Conservation (phyloP, 768 basidiomycete genomes). For the Xerocomus potaroensis region DNA sequence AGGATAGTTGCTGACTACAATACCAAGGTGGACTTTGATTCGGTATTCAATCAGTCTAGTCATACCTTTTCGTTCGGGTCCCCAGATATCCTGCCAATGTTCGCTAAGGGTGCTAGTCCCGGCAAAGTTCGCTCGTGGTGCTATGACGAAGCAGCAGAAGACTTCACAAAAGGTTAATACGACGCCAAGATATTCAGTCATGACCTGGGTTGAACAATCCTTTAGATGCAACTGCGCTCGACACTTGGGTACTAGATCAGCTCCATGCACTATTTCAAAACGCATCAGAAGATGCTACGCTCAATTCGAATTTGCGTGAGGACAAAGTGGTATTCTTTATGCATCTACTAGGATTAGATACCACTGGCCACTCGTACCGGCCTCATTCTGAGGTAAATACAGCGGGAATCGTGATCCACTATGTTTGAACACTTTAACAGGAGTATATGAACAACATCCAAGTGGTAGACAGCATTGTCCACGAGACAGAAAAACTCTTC, state of each 20-base stretch:
- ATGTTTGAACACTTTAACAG: conserved; percentile 29
- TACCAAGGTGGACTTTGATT: conserved; percentile 70
- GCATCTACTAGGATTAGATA: conserved; percentile 81
- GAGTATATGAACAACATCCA: conserved; percentile 87
- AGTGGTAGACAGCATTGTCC: conserved; percentile 72
- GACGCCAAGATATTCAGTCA: neutral
- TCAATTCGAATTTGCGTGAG: conserved; percentile 50
- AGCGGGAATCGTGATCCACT: neutral
- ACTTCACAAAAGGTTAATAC: conserved; percentile 73
- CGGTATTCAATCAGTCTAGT: conserved; percentile 79
- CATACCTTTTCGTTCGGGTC: conserved; percentile 81
- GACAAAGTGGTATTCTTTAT: conserved; percentile 75
- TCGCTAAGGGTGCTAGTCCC: conserved; percentile 64
- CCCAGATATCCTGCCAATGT: conserved; percentile 89
- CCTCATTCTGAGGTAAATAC: conserved; percentile 67
- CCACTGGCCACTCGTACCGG: conserved; percentile 81
- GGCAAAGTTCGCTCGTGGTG: conserved; percentile 72
- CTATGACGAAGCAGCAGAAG: conserved; percentile 74
- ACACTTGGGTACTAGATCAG: conserved; percentile 75
- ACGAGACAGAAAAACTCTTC: conserved; percentile 58
- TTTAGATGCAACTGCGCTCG: conserved; percentile 70
- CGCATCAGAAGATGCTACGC: conserved; percentile 46
- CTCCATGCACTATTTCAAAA: conserved; percentile 59
- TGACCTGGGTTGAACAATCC: neutral
- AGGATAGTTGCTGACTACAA: conserved; percentile 1